These are phyloP conservation scores for Leishmania mexicana DNA, from an alignment of 208 protist species.

Conservation along the genomic window DNA sequence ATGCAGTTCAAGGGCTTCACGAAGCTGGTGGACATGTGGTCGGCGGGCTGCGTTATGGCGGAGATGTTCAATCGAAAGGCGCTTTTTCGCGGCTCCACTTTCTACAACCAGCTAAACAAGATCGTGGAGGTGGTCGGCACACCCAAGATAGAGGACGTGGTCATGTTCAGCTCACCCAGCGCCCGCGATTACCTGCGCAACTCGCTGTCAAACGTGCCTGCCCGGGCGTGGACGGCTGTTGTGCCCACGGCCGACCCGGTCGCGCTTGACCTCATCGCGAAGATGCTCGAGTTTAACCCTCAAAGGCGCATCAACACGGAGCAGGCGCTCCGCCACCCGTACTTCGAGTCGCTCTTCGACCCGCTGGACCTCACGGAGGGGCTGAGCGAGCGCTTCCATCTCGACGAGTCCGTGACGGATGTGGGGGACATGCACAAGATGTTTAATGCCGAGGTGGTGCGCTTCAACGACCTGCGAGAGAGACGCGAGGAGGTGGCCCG, in stretches of 20 bases:
- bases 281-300: slow-evolving; percentile 89
- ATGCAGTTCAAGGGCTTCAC: slow-evolving; percentile 95
- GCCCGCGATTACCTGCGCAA: slow-evolving; percentile 86
- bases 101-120: slow-evolving; percentile 93
- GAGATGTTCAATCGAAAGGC: slow-evolving; percentile 92
- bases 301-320: slow-evolving; percentile 77
- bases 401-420: slow-evolving; percentile 71
- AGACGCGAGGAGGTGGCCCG: slow-evolving; percentile 50
- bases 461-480: slow-evolving; percentile 69
- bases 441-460: slow-evolving; percentile 70
- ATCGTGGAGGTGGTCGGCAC: slow-evolving; percentile 93
- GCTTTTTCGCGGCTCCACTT: slow-evolving; percentile 91
- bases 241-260: slow-evolving; percentile 68
- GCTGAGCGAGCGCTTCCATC: slow-evolving; percentile 84
- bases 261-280: slow-evolving; percentile 80
- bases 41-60: slow-evolving; percentile 90
- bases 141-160: slow-evolving; percentile 89
- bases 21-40: slow-evolving; percentile 92
- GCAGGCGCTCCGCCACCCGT: slow-evolving; percentile 89
- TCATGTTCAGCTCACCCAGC: slow-evolving; percentile 82
- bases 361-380: slow-evolving; percentile 75
- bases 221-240: slow-evolving; percentile 57
- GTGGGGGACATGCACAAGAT: slow-evolving; percentile 75
- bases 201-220: slow-evolving; percentile 65
- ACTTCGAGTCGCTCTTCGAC: slow-evolving; percentile 84